Percentiles rank a stretch among this genome's conserved stretches.
Evolutionary conservation across 2,329 filamentous ascomycete genomes (phyloP).

Genomic region (Cordyceps cateniannulata): DNA sequence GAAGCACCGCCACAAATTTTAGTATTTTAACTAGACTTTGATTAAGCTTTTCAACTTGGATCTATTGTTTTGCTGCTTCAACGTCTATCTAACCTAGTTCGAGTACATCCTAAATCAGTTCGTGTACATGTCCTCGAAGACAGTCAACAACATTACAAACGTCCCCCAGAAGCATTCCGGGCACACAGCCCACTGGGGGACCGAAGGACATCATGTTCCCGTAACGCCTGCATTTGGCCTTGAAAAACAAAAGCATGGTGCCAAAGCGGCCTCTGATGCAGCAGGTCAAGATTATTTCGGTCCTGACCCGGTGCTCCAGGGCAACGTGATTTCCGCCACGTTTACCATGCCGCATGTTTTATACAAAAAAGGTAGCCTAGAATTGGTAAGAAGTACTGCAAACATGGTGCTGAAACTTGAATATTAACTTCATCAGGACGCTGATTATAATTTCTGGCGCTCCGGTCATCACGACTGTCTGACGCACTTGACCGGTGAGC

Average conservation of each 20-base stretch:
- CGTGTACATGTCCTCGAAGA: background rate
- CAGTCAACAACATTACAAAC: background rate
- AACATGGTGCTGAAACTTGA: background rate
- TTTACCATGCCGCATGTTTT: slow-evolving; percentile 56
- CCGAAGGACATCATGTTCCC: background rate
- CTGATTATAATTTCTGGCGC: slow-evolving; percentile 35
- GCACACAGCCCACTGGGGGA: background rate
- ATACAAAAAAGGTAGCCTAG: slow-evolving; percentile 48
- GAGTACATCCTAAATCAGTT: background rate
- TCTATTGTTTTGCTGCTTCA: background rate
- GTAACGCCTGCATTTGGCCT: slow-evolving; percentile 7
- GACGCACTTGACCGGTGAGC: slow-evolving; percentile 74
- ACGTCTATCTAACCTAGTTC: background rate
- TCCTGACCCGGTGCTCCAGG: slow-evolving; percentile 33
- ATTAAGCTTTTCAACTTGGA: background rate
- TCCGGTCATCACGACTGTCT: slow-evolving; percentile 92
- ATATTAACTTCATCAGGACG: background rate
- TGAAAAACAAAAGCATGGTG: background rate
- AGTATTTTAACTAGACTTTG: background rate
- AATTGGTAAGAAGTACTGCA: slow-evolving; percentile 47
- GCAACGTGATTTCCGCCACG: slow-evolving; percentile 59
- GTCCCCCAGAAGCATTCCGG: background rate
- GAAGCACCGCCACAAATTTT: background rate
- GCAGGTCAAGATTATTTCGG: slow-evolving; percentile 2
- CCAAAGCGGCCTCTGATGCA: background rate